Evolutionary conservation across 257 asterid genomes (phyloP).

Genomic region (Solanum dulcamara): DNA sequence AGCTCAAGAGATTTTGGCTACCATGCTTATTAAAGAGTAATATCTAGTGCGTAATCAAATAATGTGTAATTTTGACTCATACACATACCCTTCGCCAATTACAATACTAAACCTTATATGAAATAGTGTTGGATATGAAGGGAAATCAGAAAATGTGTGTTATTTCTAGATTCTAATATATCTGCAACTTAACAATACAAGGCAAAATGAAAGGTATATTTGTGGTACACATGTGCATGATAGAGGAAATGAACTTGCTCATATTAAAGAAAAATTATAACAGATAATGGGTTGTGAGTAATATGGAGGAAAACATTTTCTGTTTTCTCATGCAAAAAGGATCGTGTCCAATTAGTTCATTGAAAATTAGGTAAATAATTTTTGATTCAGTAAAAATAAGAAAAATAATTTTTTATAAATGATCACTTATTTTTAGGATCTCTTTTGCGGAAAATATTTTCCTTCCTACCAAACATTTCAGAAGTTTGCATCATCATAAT

Average conservation of each 20-base stretch:
- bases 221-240: background rate
- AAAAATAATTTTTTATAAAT: background rate
- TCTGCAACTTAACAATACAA: background rate
- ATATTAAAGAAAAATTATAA: too few relatives aligned
- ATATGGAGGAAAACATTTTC: background rate
- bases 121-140: background rate
- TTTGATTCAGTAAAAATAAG: background rate
- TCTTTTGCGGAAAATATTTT: background rate
- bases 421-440: background rate
- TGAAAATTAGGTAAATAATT: background rate
- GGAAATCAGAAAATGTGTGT: background rate
- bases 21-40: too few relatives aligned
- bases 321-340: too few relatives aligned
- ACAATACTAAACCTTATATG: too few relatives aligned
- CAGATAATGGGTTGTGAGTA: background rate
- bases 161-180: background rate
- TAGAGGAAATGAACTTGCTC: background rate
- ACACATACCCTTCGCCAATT: too few relatives aligned
- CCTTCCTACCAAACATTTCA: background rate
- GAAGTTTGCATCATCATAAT: background rate
- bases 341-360: background rate
- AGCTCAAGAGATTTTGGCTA: too few relatives aligned
- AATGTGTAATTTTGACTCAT: too few relatives aligned
- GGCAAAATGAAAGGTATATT: background rate
- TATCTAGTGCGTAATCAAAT: background rate